phyloP scores from a whole-genome alignment of 2,329 filamentous ascomycete species.

The Pseudophaeomoniella oleicola region DNA sequence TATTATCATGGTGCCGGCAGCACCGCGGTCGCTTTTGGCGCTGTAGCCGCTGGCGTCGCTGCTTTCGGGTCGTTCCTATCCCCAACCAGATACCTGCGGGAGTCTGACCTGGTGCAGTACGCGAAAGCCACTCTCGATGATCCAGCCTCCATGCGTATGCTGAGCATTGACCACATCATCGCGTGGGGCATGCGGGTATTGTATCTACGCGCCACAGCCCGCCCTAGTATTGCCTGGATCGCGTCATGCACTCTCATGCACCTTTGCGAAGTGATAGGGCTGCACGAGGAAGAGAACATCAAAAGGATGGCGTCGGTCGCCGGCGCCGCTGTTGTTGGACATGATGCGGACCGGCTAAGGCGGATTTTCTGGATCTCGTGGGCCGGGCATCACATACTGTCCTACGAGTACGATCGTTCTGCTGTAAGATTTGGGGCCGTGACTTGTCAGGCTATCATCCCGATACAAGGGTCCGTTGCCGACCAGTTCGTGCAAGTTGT shows the following conservation, averaged over 20 bases:
- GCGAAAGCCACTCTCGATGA: slow-evolving; percentile 33
- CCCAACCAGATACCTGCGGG: slow-evolving; percentile 22
- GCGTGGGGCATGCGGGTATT: slow-evolving; percentile 39
- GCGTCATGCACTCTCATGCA: slow-evolving; percentile 45
- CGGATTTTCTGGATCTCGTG: no score
- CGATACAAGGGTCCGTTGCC: no score
- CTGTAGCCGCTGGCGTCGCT: slow-evolving; percentile 39
- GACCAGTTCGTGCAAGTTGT: no score
- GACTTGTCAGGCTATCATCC: no score
- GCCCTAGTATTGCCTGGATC: slow-evolving; percentile 42
- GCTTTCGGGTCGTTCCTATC: slow-evolving; percentile 40
- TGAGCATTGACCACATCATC: slow-evolving; percentile 26
- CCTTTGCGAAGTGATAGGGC: slow-evolving; percentile 38
- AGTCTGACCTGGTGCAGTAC: no score
- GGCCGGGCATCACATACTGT: no score
- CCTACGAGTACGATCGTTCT: no score
- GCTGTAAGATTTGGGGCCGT: no score
- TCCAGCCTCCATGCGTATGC: slow-evolving; percentile 12
- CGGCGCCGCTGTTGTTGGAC: no score
- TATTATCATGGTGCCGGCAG: no score
- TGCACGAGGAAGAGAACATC: slow-evolving; percentile 35
- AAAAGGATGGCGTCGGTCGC: no score
- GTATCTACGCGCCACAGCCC: slow-evolving; percentile 38
- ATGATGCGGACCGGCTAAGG: no score
- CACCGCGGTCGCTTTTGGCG: slow-evolving; percentile 33